Evolutionary conservation across 176 grass and related monocot species (phyloP), one percentile per base, ranked within the genome.

Genomic region (Paspalum vaginatum): DNA sequence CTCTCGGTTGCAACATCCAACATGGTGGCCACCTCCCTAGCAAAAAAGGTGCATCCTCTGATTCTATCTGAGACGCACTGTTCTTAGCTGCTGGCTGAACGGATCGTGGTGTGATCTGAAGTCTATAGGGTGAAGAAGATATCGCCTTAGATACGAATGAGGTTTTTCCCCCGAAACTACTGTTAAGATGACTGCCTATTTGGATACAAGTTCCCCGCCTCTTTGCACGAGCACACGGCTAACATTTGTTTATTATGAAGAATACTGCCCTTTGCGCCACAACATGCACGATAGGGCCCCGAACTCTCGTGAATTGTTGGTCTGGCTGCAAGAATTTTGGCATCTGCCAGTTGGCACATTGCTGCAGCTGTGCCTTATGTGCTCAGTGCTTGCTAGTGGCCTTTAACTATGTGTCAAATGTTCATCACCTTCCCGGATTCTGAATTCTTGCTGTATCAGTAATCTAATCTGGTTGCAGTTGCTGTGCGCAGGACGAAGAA

Each of bases 1-100:
- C 90, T 98, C 1, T 92, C 92, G 0, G 73, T 98, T 45, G 90
- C 96, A 9, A 98, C 92, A 68, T 98, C 96, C 62, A 98, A 98
- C 75, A 93, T 98, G 96, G 92, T 98, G 80, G 96, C 96, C 48
- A 98, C 96, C 42, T 91, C 96, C 15, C 62, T 98, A 59, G 92
- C 90, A 60, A 88, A 91, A 85, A 86, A 98, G 96, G 92, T 98
- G 81, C 17, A 40, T n/a, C 17, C 56, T 44, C 50, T 74, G 20
- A n/a, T 55, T 53, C 16, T 10, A 32, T 72, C 48, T 32, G 17
- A 74, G 17, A 7, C 0, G 9, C 5, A n/a, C 49, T n/a, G 8
- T 59, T 15, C 68, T 52, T 18, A 32, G 32, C 22, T 37, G 0
- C 32, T 58, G 9, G 0, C 24, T 24, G 6, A 22, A 4, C 11